These are phyloP conservation scores for Panicum miliaceum DNA, from an alignment of 176 grass and related monocot species.

Conservation along the genomic window DNA sequence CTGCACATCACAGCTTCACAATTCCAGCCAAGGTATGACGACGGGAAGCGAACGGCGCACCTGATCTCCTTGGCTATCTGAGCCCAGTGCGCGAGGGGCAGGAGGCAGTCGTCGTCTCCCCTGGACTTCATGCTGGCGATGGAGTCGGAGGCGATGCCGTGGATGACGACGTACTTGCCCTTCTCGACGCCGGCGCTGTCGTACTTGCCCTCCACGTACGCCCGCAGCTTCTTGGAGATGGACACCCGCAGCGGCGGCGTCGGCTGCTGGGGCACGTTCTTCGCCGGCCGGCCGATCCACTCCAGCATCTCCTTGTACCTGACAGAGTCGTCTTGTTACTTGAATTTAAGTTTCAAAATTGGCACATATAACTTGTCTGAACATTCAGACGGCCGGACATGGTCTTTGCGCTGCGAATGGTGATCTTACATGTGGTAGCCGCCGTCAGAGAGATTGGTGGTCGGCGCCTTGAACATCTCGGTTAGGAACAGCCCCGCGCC, in stretches of 20 bases:
- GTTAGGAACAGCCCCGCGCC: slow-evolving; percentile 76
- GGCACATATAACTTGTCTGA: not conserved
- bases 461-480: slow-evolving; percentile 66
- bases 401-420: too few species aligned
- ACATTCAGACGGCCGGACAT: too few species aligned
- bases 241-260: slow-evolving; percentile 70
- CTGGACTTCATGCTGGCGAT: slow-evolving; percentile 77
- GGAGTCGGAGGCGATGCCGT: slow-evolving; percentile 90
- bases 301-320: slow-evolving; percentile 86
- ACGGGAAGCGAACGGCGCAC: not conserved
- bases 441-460: slow-evolving; percentile 63
- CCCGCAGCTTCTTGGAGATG: slow-evolving; percentile 85
- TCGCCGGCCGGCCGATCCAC: slow-evolving; percentile 76
- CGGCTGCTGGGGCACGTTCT: slow-evolving; percentile 60
- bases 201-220: slow-evolving; percentile 75
- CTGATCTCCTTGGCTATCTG: slow-evolving; percentile 72
- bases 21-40: not conserved
- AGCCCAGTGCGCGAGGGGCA: slow-evolving; percentile 76
- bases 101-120: slow-evolving; percentile 79
- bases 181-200: slow-evolving; percentile 65
- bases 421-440: slow-evolving; percentile 74
- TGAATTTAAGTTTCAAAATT: not conserved
- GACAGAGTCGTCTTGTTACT: not conserved
- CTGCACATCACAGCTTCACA: not conserved
- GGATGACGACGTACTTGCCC: slow-evolving; percentile 77